phyloP scores from a whole-genome alignment of 2,329 filamentous ascomycete genomes.

The Calonectria hongkongensis region DNA sequence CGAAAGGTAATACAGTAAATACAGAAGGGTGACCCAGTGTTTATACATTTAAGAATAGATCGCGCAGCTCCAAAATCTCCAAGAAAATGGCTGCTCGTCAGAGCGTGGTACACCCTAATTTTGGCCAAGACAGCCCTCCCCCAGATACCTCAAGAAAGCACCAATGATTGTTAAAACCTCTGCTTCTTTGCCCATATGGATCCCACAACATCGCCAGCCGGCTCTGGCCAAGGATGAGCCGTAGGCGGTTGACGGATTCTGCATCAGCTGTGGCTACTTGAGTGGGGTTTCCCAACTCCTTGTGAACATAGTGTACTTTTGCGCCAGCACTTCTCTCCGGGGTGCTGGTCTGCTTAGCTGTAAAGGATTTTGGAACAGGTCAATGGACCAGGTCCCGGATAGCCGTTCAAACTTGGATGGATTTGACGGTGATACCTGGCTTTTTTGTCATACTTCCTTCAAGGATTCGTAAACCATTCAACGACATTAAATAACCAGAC shows the following conservation, averaged over 20 bases:
- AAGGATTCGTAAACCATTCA: slow-evolving; percentile 23
- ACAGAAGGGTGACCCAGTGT: slow-evolving; percentile 41
- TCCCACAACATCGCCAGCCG: background rate
- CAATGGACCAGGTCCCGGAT: background rate
- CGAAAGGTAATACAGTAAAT: slow-evolving; percentile 36
- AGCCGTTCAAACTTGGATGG: slow-evolving; percentile 3
- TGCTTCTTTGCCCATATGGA: background rate
- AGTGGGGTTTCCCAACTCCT: background rate
- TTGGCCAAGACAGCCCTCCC: slow-evolving; percentile 5
- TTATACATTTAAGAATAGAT: slow-evolving; percentile 43
- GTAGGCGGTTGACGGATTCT: background rate
- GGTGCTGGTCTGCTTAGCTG: background rate
- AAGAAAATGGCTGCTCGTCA: slow-evolving; percentile 19
- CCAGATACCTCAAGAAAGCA: background rate
- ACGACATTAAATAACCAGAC: slow-evolving; percentile 45
- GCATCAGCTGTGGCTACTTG: background rate
- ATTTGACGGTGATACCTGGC: background rate
- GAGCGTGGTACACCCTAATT: slow-evolving; percentile 3
- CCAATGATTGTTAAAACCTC: background rate
- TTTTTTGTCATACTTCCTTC: slow-evolving; percentile 13
- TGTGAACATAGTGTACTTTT: slow-evolving; percentile 19
- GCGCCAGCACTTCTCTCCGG: background rate
- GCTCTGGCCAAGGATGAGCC: background rate
- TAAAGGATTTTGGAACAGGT: slow-evolving; percentile 14
- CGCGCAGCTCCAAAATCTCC: slow-evolving; percentile 4